Evolutionary conservation across 768 basidiomycete species (phyloP), one percentile per base, ranked within the genome.

Genomic region (Lactifluus hygrophoroides): DNA sequence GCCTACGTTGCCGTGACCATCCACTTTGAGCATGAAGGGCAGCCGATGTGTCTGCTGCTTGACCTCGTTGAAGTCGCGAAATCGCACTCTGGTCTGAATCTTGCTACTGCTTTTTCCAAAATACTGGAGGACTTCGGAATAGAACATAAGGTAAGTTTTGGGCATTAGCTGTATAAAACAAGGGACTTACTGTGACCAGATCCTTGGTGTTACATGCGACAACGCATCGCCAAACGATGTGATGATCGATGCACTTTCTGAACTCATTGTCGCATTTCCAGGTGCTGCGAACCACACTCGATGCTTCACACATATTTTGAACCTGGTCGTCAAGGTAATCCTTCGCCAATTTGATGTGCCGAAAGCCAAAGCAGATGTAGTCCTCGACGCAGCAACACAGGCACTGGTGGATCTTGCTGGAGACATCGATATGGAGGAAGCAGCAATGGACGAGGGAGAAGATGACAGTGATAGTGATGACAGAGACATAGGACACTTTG

Each of bases 231-330:
- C 57, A 2, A 77, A 77, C 51, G 68, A 73, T 55, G 61, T 45
- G 0, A 75, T 78, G 71, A 66, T 73, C 1, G 52, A 62, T 0
- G 44, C 64, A 34, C 68, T 78, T 8, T 42, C 27, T 2, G 30
- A 63, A 0, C 50, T 66, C 3, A 7, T 77, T 0, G 37, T 30
- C 0, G 25, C 17, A 0, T 74, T 72, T 43, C 56, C 58, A 4
- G 71, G 71, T 0, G 21, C 23, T 0, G 61, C 57, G 0, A 73
- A 66, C 27, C 70, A 63, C 1, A 69, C 66, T 0, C 45, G 66
- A 0, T 80, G 77, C 60, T 76, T 79, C 51, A 57, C 63, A 0
- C 77, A 79, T 51, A 64, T 73, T 3, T 23, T 77, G n/a, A 75
- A 73, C 37, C 63, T 78, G 0, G 65, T 73, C 1, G 74, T 71